These are phyloP conservation scores for Fallopia convolvulus DNA, from an alignment of 148 eudicot genomes.

Conservation along the genomic window DNA sequence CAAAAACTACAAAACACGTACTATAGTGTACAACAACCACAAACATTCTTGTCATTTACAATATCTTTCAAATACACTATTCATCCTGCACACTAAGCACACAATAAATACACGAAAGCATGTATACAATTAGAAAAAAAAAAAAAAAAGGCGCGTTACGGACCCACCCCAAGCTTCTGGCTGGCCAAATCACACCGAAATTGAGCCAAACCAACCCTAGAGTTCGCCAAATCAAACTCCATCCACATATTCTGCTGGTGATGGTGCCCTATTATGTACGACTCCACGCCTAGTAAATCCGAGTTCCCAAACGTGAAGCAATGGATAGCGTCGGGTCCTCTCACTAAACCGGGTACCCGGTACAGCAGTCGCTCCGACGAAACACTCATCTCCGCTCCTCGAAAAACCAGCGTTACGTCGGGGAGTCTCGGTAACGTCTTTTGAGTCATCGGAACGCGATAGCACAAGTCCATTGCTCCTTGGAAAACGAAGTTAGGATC, in stretches of 20 bases:
- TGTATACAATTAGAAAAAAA: not conserved
- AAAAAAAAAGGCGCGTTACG: not conserved
- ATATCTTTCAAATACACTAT: no score
- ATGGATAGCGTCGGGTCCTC: conserved; percentile 47
- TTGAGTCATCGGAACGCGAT: conserved; percentile 31
- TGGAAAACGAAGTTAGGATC: conserved; percentile 63
- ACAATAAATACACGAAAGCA: not conserved
- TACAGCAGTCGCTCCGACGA: conserved; percentile 49
- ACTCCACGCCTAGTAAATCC: conserved; percentile 63
- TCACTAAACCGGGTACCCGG: conserved; percentile 42
- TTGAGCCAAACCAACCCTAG: conserved; percentile 70
- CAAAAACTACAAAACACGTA: no score
- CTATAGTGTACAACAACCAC: no score
- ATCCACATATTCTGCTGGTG: conserved; percentile 93
- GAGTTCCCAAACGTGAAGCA: conserved; percentile 87
- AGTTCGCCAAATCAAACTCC: conserved; percentile 68
- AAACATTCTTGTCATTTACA: no score
- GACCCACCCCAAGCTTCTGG: conserved; percentile 46
- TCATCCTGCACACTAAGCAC: not conserved
- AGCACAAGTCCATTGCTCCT: conserved; percentile 82
- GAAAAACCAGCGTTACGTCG: conserved; percentile 52
- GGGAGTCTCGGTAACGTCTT: conserved; percentile 42
- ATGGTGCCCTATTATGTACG: conserved; percentile 73
- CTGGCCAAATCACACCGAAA: conserved; percentile 69
- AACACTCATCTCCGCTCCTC: conserved; percentile 70